Conservation (phyloP, 116 monocot genomes). For the Zostera marina region DNA sequence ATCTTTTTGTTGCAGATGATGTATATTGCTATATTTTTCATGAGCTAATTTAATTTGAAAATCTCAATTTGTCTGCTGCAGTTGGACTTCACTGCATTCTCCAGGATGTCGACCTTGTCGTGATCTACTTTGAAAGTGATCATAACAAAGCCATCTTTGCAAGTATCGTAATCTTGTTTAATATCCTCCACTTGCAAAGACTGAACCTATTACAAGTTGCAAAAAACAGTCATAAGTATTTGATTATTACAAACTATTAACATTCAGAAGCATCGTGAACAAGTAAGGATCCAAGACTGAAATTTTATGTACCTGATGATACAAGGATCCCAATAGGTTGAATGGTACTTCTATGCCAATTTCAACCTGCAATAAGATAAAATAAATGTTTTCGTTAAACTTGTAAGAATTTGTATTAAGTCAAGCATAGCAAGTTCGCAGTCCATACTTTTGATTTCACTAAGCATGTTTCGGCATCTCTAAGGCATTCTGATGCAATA, state of each 20-base stretch:
- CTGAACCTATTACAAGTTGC: slow-evolving; percentile 37
- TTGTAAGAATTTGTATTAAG: not conserved
- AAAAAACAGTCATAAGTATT: not conserved
- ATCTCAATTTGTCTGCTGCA: slow-evolving; percentile 56
- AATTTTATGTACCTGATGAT: slow-evolving; percentile 54
- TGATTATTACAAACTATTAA: no score
- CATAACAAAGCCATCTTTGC: slow-evolving; percentile 64
- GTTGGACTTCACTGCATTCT: slow-evolving; percentile 41
- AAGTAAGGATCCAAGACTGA: no score
- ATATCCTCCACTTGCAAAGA: slow-evolving; percentile 67
- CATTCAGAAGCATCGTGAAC: not conserved
- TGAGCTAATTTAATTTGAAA: slow-evolving; percentile 43
- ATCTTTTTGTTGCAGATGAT: no score
- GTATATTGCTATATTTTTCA: no score
- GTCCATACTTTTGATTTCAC: slow-evolving; percentile 67
- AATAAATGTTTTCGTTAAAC: not conserved
- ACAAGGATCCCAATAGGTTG: slow-evolving; percentile 60
- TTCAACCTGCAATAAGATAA: slow-evolving; percentile 23
- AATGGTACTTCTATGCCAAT: slow-evolving; percentile 78
- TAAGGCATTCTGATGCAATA: slow-evolving; percentile 78
- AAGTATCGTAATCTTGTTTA: slow-evolving; percentile 79
- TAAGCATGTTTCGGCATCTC: slow-evolving; percentile 46
- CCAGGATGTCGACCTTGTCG: slow-evolving; percentile 56
- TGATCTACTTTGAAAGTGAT: slow-evolving; percentile 63
- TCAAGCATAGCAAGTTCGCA: not conserved